Base-by-base conservation (phyloP, 2,329 filamentous ascomycete species). In the Penicillium sp. region DNA sequence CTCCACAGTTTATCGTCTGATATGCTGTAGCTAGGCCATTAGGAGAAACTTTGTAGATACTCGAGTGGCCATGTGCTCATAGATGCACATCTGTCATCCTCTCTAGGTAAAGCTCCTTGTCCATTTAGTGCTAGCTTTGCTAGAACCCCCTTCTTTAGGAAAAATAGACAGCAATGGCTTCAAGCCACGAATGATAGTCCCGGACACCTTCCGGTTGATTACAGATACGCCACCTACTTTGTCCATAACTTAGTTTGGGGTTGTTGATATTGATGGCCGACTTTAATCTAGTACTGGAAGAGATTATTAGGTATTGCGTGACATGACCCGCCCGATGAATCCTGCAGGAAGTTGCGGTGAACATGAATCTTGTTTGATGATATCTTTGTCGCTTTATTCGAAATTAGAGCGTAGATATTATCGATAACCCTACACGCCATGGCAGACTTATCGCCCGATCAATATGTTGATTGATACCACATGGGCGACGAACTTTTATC, bases 131-230 rank as follows among this genome's bases (percentile, higher is more conserved):
- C 13, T 22, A 22, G 51, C 37, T n/a, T 53, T 24, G 10, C 19
- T 26, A 35, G 2, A 9, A 12, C 9, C 10, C n/a, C 30, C 22
- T n/a, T 12, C 8, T 40, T 35, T 38, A 10, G 17, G 19, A 40
- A 38, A 8, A 17, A 2, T n/a, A n/a, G n/a, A 40, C 35, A 17
- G 13, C 35, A 10, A 7, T 53, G 19, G 51, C 35, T 17, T 40
- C 51, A 53, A 53, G 51, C 19, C 51, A 40, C 22, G 19, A 28
- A 40, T 26, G 15, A 53, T 53, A 38, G 13, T 53, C 13, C 37
- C 22, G 50, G 30, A 10, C 12, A 10, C 26, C 12, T 24, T 53
- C 33, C 50, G 35, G 10, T 37, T 35, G 37, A 22, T 26, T 35
- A 6, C 17, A 9, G 35, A 28, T 38, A 9, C 51, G 51, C 51